Evolutionary conservation across 2,329 filamentous ascomycete species (phyloP), one percentile per base, ranked within the genome.

Genomic region (Trichoderma brevicompactum): DNA sequence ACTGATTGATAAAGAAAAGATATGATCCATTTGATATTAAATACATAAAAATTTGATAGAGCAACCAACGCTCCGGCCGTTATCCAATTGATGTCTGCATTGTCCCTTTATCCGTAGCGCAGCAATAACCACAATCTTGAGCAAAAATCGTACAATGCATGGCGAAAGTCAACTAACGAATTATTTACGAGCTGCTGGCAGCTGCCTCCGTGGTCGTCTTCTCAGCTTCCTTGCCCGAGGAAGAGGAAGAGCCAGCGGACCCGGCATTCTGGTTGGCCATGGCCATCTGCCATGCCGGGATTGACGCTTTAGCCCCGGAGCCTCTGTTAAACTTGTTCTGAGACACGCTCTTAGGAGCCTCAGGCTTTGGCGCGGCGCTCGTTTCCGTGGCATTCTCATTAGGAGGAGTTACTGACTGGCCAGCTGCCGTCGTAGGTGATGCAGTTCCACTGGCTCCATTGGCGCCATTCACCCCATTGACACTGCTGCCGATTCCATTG

Each of bases 231-330:
- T 65, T 48, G 36, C 54, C 53, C 23, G 56, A 43, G 23, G 64
- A 65, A 2, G 62, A 44, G 7, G 53, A 43, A 8, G 60, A 53
- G 2, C 44, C 56, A 17, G 48, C 60, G 15, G 63, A 34, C 50
- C 71, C 56, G 2, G 65, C 55, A 65, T 73, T 74, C 76, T 84
- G 86, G 71, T 84, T 87, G 38, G 87, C 82, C 74, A 88, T 87
- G 54, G 89, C 89, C 83, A 92, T 85, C 78, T 94, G 91, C 91
- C 91, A 94, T 5, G 90, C 86, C 5, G 91, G 91, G 70, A 94
- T 94, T 10, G 89, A 87, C 10, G 90, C 89, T 77, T 85, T 88
- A 40, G 78, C 79, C 13, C 77, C 72, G 43, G 69, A 75, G 9
- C 68, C 62, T 46, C 74, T 68, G 68, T 70, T 76, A 46, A 74